Evolutionary conservation across 2,329 filamentous ascomycete genomes (phyloP), one percentile per base, ranked within the genome.

Genomic region (Dactylellina leptospora): DNA sequence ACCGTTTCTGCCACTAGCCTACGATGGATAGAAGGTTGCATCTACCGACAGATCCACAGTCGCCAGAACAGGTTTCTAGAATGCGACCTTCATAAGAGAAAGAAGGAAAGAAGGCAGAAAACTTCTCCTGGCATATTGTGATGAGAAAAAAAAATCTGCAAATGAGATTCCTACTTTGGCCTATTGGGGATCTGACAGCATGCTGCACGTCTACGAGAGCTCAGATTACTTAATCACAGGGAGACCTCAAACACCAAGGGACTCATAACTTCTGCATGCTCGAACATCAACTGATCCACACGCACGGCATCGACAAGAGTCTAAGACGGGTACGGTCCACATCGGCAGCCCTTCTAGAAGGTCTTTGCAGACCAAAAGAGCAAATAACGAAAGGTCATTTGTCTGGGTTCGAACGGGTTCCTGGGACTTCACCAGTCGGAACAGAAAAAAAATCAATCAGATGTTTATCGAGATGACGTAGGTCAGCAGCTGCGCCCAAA

Each of bases 271-370:
- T 28, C 36, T 54, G 58, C 58, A 44, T n/a, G 5, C n/a, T 20
- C 47, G 18, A 18, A 18, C 33, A 8, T 44, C 55, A 27, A 20
- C 11, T 36, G 42, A 58, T 36, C 48, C 44, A 18, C 30, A 40
- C 50, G 20, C 16, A 22, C 23, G 56, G 45, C 50, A 45, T 53
- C 47, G 47, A 13, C 2, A 13, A 33, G 33, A 58, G 25, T 47
- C 62, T 45, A 23, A 61, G 48, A 18, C 64, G 56, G 66, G 51
- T 50, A 30, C 58, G 66, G 25, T 71, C 66, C 66, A 58, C 66
- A 51, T 45, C 11, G 54, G 22, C 18, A 33, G 50, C 22, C 42
- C 51, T 62, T 71, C 66, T 71, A 63, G 66, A 71, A 71, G 50
- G 48, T 23, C 56, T 53, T 45, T 47, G 36, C 25, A 56, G 50